Percentiles rank a stretch among this genome's conserved stretches.
These are phyloP conservation scores for Didymella pinodella DNA, from an alignment of 2,329 filamentous ascomycete genomes.

Conservation along the genomic window DNA sequence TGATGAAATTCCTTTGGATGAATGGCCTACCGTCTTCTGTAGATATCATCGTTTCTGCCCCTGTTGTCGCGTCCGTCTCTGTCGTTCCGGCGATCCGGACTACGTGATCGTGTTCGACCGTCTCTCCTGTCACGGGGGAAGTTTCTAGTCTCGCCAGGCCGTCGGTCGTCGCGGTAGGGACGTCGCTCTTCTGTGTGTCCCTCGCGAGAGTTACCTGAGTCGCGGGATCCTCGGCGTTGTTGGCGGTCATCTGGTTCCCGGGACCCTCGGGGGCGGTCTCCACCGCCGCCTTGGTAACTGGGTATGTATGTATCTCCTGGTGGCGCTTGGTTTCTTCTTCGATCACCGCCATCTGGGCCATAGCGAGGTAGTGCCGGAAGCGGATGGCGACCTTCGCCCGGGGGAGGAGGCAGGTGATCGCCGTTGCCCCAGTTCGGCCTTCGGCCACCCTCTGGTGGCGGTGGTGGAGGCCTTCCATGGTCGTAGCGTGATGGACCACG, in stretches of 20 bases:
- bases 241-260: constrained; percentile 48
- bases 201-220: constrained; percentile 48
- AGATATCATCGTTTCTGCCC: constrained; percentile 40
- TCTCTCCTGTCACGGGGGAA: constrained; percentile 37
- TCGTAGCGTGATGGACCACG: constrained; percentile 42
- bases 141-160: constrained; percentile 5
- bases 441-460: constrained; percentile 46
- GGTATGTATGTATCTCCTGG: constrained; percentile 57
- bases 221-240: constrained; percentile 41
- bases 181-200: constrained; percentile 41
- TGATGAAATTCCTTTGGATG: background rate
- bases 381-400: constrained; percentile 47
- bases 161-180: constrained; percentile 32
- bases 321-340: constrained; percentile 34
- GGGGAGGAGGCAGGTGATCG: constrained; percentile 45
- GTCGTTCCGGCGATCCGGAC: constrained; percentile 45
- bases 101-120: constrained; percentile 45
- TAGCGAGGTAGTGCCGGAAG: constrained; percentile 48
- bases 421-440: constrained; percentile 46
- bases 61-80: constrained; percentile 23
- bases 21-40: constrained; percentile 31
- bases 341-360: constrained; percentile 34
- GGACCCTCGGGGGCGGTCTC: constrained; percentile 38
- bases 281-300: constrained; percentile 48
- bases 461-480: constrained; percentile 39